Conservation (phyloP, 495 filamentous ascomycete genomes). For the Daldinia grandis region DNA sequence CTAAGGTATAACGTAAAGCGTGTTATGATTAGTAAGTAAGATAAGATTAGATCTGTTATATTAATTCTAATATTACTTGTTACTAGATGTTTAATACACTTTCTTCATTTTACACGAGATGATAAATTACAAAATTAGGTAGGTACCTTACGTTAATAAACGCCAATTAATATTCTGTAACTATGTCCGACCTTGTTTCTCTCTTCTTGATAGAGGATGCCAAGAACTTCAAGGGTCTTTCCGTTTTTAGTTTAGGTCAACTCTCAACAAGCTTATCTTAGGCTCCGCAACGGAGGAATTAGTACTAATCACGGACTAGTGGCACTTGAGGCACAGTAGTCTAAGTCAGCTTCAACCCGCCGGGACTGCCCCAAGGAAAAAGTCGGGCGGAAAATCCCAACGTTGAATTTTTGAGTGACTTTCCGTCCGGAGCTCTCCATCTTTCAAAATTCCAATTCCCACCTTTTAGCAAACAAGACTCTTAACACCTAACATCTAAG, state of each 20-base stretch:
- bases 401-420: slow-evolving; percentile 44
- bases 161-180: no score
- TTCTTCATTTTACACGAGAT: not conserved
- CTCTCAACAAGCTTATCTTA: slow-evolving; percentile 34
- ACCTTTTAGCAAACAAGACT: slow-evolving; percentile 3
- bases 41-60: no score
- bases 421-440: slow-evolving; percentile 41
- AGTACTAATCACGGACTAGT: slow-evolving; percentile 26
- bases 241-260: slow-evolving; percentile 20
- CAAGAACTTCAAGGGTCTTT: slow-evolving; percentile 9
- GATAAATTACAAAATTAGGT: not conserved
- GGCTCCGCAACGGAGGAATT: slow-evolving; percentile 26
- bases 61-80: no score
- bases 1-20: no score
- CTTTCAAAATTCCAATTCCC: slow-evolving; percentile 20
- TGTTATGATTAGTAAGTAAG: no score
- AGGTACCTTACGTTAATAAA: not conserved
- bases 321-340: slow-evolving; percentile 19
- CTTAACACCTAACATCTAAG: not conserved
- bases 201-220: not conserved
- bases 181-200: no score
- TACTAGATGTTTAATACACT: no score
- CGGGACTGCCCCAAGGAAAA: slow-evolving; percentile 34
- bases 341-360: slow-evolving; percentile 29
- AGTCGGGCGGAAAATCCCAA: slow-evolving; percentile 44